Conservation (phyloP, 345 rosid genomes). For the Punica granatum region DNA sequence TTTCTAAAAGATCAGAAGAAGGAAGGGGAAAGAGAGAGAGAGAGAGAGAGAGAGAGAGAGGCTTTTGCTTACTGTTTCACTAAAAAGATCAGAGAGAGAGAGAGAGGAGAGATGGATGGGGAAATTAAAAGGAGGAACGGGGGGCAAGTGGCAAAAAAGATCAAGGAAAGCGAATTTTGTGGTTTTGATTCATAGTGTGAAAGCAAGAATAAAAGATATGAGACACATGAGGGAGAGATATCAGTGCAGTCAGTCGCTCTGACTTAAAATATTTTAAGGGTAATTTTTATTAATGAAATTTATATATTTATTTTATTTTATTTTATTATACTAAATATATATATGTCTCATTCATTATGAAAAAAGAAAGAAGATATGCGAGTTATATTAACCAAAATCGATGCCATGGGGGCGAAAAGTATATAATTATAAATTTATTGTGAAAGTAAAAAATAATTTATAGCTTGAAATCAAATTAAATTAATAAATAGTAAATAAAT, state of each 20-base stretch:
- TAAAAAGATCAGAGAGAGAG: slow-evolving; percentile 21
- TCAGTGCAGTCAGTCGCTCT: not conserved
- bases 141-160: slow-evolving; percentile 10
- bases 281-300: too few relatives aligned
- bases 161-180: slow-evolving; percentile 21
- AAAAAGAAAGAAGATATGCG: too few relatives aligned
- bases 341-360: too few relatives aligned
- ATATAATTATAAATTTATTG: not conserved
- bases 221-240: not conserved
- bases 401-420: too few relatives aligned
- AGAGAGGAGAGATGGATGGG: slow-evolving; percentile 3
- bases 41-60: not conserved
- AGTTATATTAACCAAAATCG: too few relatives aligned
- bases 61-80: slow-evolving; percentile 20
- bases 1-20: not conserved
- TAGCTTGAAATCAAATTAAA: too few relatives aligned
- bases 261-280: too few relatives aligned
- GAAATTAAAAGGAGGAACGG: not conserved
- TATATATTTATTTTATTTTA: too few relatives aligned
- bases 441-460: not conserved
- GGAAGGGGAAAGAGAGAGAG: not conserved
- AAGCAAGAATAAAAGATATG: slow-evolving; percentile 1
- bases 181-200: slow-evolving; percentile 27
- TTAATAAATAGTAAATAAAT: too few relatives aligned
- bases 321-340: too few relatives aligned